A percentile compares a stretch with the other conserved stretches of the same genome.
phyloP scores from a whole-genome alignment of 768 basidiomycete species.

The Amanita muscaria region DNA sequence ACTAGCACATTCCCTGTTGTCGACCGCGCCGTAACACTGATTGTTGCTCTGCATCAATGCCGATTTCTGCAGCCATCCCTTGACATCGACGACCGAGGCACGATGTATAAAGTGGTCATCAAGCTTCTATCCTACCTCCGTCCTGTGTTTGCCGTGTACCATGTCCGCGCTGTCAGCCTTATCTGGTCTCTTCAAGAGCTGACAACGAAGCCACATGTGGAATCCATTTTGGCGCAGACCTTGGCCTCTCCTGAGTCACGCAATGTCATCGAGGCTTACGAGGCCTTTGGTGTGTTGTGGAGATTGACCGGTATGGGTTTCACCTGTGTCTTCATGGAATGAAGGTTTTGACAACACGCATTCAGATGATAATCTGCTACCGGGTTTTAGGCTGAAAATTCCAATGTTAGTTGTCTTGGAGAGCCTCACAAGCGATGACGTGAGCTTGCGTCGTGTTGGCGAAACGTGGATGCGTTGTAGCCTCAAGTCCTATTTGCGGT shows the following conservation, averaged over 20 bases:
- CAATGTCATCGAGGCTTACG: constrained; percentile 51
- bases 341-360: background rate
- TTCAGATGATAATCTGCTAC: constrained; percentile 70
- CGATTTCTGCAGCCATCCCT: constrained; percentile 43
- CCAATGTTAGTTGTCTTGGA: constrained; percentile 88
- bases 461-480: constrained; percentile 98
- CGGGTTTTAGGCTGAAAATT: constrained; percentile 74
- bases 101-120: constrained; percentile 52
- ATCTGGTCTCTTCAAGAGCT: constrained; percentile 72
- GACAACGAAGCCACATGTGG: constrained; percentile 52
- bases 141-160: constrained; percentile 58
- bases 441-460: constrained; percentile 63
- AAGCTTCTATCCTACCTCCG: constrained; percentile 71
- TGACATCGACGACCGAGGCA: constrained; percentile 43
- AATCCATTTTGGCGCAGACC: constrained; percentile 68
- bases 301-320: constrained; percentile 60
- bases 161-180: constrained; percentile 71
- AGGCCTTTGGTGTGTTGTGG: constrained; percentile 92
- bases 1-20: constrained; percentile 56
- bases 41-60: constrained; percentile 47
- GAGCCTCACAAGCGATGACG: constrained; percentile 68
- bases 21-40: constrained; percentile 51
- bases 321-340: background rate
- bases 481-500: constrained; percentile 88
- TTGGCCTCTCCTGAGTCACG: constrained; percentile 48